Conservation (phyloP, 2,329 filamentous ascomycete species). For the Ceratocystis cacaofunesta region DNA sequence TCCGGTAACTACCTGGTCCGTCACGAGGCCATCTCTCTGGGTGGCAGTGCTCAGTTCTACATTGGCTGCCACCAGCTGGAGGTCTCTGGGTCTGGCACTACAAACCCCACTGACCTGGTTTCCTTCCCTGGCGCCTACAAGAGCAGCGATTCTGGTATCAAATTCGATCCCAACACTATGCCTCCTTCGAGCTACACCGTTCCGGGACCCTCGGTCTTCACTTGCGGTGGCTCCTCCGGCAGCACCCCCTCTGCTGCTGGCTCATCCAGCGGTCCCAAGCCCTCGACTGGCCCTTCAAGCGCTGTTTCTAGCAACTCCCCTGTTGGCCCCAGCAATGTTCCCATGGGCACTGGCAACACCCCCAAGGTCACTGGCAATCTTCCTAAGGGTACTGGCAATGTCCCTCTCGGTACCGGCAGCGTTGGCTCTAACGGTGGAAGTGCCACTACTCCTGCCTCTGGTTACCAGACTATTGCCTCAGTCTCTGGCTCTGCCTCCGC, state of each 20-base stretch:
- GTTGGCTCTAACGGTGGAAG: background rate
- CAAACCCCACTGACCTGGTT: constrained; percentile 20
- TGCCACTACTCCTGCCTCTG: background rate
- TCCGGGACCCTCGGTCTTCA: constrained; percentile 21
- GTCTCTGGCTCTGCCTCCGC: background rate
- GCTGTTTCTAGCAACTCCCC: background rate
- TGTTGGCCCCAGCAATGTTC: background rate
- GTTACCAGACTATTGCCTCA: background rate
- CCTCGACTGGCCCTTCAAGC: background rate
- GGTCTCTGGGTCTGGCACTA: constrained; percentile 24
- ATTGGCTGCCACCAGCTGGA: constrained; percentile 29
- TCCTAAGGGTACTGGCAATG: background rate
- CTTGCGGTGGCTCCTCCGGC: constrained; percentile 20
- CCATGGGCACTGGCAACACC: background rate
- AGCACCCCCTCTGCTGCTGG: background rate
- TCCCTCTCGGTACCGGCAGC: background rate
- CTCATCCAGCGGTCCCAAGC: background rate
- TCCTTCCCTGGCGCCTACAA: constrained; percentile 23
- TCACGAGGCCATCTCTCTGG: constrained; percentile 45
- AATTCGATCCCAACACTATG: constrained; percentile 22
- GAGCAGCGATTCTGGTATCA: constrained; percentile 21
- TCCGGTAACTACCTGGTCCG: constrained; percentile 45
- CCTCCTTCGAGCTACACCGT: constrained; percentile 21
- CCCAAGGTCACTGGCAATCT: background rate
- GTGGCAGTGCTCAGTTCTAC: constrained; percentile 36